Evolutionary conservation across 768 basidiomycete species (phyloP).

Genomic region (Favolaschia claudopus): DNA sequence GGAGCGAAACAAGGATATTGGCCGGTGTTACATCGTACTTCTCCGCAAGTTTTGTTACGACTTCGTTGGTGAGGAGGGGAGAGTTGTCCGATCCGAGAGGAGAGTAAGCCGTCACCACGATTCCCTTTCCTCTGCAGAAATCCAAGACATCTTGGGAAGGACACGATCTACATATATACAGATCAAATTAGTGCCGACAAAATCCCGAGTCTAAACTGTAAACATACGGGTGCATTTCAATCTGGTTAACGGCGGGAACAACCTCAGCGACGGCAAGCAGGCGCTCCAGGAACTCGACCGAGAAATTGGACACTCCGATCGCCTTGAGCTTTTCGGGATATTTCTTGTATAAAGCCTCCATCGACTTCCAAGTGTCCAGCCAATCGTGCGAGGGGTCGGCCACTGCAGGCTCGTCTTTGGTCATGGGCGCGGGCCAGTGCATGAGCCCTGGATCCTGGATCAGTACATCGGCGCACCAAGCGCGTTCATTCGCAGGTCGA

Average conservation of each 20-base stretch:
- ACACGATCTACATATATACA: slow-evolving; percentile 57
- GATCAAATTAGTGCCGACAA: background rate
- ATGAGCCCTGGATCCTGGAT: slow-evolving; percentile 60
- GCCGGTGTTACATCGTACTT: slow-evolving; percentile 66
- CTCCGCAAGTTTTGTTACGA: slow-evolving; percentile 67
- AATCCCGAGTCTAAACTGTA: background rate
- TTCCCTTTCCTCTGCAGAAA: slow-evolving; percentile 68
- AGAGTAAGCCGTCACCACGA: slow-evolving; percentile 79
- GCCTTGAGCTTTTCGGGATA: slow-evolving; percentile 77
- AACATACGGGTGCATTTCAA: slow-evolving; percentile 75
- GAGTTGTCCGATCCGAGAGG: slow-evolving; percentile 78
- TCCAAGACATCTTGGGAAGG: slow-evolving; percentile 71
- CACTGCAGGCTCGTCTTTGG: slow-evolving; percentile 43
- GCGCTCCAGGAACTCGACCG: slow-evolving; percentile 65
- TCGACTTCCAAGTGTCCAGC: slow-evolving; percentile 80
- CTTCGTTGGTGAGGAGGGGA: slow-evolving; percentile 67
- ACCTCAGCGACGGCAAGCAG: slow-evolving; percentile 64
- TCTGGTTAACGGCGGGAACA: slow-evolving; percentile 81
- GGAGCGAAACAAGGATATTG: slow-evolving; percentile 76
- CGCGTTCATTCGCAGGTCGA: background rate
- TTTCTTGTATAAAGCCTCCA: slow-evolving; percentile 74
- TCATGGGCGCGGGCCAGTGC: slow-evolving; percentile 87
- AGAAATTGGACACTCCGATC: slow-evolving; percentile 85
- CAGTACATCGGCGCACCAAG: background rate
- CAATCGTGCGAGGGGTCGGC: slow-evolving; percentile 49